phyloP scores from a whole-genome alignment of 176 grass and related monocot species.

The Triticum timopheevii region DNA sequence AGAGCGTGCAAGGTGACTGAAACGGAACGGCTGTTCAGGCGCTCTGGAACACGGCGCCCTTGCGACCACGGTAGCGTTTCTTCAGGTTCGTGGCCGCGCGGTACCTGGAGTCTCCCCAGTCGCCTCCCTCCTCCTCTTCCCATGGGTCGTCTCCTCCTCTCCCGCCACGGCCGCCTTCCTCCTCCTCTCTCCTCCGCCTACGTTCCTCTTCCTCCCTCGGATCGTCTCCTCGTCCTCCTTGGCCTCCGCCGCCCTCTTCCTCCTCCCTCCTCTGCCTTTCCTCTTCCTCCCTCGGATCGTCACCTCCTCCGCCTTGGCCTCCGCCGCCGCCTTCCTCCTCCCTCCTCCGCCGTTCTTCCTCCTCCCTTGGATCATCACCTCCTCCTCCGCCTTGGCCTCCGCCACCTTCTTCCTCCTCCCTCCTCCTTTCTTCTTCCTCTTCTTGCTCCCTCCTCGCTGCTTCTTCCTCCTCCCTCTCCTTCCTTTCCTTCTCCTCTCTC shows the following conservation, averaged over 20 bases:
- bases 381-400: not conserved
- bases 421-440: not conserved
- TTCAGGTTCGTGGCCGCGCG: not conserved
- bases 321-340: not conserved
- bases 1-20: not conserved
- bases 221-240: not conserved
- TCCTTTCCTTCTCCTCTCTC: not conserved
- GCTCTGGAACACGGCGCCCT: not conserved
- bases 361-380: not conserved
- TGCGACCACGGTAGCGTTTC: not conserved
- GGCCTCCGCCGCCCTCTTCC: not conserved
- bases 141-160: not conserved
- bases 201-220: not conserved
- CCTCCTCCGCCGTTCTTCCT: not conserved
- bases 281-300: not conserved
- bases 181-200: not conserved
- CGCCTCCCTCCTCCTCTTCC: slow-evolving; percentile 2
- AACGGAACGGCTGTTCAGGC: not conserved
- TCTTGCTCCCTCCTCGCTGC: not conserved
- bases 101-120: not conserved
- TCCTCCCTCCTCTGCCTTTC: not conserved
- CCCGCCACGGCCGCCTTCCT: not conserved
- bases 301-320: not conserved
- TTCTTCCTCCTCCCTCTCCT: not conserved
- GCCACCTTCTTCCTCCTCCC: not conserved